These are phyloP conservation scores for Fulvia fulva DNA, from an alignment of 2,329 filamentous ascomycete species.

Conservation along the genomic window DNA sequence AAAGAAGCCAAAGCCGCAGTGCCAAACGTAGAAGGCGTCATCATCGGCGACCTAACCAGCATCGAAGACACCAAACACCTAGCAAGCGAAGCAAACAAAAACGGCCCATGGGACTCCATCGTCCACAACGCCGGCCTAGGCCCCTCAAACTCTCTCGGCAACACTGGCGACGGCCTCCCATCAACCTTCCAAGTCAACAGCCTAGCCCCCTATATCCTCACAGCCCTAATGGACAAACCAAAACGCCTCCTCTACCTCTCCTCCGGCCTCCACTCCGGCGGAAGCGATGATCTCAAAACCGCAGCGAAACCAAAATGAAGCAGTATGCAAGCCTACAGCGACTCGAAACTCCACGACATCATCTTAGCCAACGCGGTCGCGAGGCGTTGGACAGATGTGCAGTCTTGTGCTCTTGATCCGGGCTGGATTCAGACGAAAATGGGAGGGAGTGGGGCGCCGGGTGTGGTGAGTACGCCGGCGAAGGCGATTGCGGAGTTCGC, in stretches of 20 bases:
- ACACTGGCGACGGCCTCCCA: constrained; percentile 47
- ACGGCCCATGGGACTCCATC: constrained; percentile 52
- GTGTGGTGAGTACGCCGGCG: constrained; percentile 45
- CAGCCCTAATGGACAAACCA: constrained; percentile 48
- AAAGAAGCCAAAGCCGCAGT: constrained; percentile 46
- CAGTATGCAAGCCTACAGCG: constrained; percentile 7
- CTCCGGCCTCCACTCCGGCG: constrained; percentile 49
- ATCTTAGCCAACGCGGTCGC: constrained; percentile 55
- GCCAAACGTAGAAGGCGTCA: constrained; percentile 49
- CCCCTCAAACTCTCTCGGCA: constrained; percentile 41
- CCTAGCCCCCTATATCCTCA: constrained; percentile 55
- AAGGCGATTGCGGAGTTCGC: constrained; percentile 49
- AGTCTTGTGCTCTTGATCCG: constrained; percentile 46
- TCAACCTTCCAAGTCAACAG: constrained; percentile 55
- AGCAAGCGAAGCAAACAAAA: constrained; percentile 48
- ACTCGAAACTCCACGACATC: constrained; percentile 51
- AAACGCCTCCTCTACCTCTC: constrained; percentile 52
- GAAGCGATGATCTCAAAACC: constrained; percentile 42
- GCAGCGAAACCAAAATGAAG: constrained; percentile 37
- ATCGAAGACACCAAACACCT: constrained; percentile 50
- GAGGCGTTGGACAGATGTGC: constrained; percentile 42
- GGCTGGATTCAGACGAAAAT: constrained; percentile 46
- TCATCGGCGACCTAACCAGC: constrained; percentile 52
- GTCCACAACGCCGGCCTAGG: constrained; percentile 56
- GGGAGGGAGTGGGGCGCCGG: constrained; percentile 44